A percentile compares a stretch with the other conserved stretches of the same genome.
Evolutionary conservation across 148 eudicot species (phyloP).

Genomic region (Rhododendron simsii): DNA sequence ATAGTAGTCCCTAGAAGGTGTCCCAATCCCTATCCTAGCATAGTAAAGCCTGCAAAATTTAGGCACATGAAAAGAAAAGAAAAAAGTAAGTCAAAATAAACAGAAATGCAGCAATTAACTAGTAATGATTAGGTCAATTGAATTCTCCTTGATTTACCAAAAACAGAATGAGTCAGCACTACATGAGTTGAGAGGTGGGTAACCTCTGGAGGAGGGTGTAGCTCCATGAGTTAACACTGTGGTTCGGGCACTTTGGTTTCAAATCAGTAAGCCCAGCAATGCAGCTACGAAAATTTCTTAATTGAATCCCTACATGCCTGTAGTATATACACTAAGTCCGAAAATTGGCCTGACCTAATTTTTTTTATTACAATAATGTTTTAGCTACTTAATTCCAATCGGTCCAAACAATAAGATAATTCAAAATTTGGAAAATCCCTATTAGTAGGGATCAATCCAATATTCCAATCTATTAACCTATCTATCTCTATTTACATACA

Average conservation of each 20-base stretch:
- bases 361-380: too few relatives aligned
- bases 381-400: too few relatives aligned
- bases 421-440: too few relatives aligned
- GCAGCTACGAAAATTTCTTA: background rate
- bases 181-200: background rate
- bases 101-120: background rate
- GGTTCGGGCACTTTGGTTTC: background rate
- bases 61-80: background rate
- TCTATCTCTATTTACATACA: too few relatives aligned
- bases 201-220: background rate
- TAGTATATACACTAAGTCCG: too few relatives aligned
- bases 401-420: too few relatives aligned
- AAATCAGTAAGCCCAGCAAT: background rate
- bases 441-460: too few relatives aligned
- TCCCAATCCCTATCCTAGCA: constrained; percentile 86
- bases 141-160: background rate
- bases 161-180: background rate
- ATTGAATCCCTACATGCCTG: background rate
- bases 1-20: constrained; percentile 77
- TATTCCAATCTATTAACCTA: too few relatives aligned
- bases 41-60: constrained; percentile 69
- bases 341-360: too few relatives aligned
- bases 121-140: background rate
- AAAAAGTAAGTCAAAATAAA: background rate
- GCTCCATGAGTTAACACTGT: background rate